These are phyloP conservation scores for Cyberlindnera lachancei DNA, from an alignment of 805 yeast genomes.

Conservation along the genomic window DNA sequence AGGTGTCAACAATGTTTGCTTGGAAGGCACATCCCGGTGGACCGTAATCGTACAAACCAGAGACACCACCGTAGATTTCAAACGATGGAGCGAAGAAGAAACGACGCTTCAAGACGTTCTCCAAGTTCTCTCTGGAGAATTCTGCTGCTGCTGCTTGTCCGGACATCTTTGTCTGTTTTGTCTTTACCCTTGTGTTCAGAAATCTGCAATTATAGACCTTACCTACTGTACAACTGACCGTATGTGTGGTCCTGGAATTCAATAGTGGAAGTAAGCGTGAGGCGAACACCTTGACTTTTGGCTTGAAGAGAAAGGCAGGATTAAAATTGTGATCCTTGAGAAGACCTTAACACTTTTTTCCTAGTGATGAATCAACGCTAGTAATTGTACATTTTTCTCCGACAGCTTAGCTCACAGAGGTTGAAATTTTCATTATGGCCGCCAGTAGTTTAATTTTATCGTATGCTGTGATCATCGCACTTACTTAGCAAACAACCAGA, in stretches of 20 bases:
- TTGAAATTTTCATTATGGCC: too few relatives aligned
- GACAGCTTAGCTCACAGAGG: too few relatives aligned
- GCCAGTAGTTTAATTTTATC: too few relatives aligned
- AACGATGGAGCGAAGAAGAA: slow-evolving; percentile 97
- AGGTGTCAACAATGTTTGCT: slow-evolving; percentile 86
- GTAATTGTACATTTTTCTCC: too few relatives aligned
- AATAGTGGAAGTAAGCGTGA: neutral
- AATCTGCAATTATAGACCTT: too few relatives aligned
- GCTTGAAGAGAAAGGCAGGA: too few relatives aligned
- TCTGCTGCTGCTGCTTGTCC: slow-evolving; percentile 24
- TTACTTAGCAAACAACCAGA: too few relatives aligned
- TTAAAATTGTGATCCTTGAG: neutral
- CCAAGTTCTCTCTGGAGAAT: slow-evolving; percentile 82
- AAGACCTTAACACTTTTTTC: too few relatives aligned
- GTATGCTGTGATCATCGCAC: too few relatives aligned
- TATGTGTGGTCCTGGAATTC: neutral
- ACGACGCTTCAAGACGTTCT: slow-evolving; percentile 86
- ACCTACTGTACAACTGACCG: neutral
- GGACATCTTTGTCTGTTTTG: slow-evolving; percentile 7
- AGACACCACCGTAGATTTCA: slow-evolving; percentile 96
- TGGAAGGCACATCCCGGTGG: slow-evolving; percentile 99
- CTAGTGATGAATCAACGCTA: too few relatives aligned
- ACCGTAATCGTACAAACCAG: slow-evolving; percentile 97
- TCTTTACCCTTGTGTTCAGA: neutral
- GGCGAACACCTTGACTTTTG: slow-evolving; percentile 1